Conservation (phyloP, 2,329 filamentous ascomycete genomes). For the Sordariomycetes sp. region DNA sequence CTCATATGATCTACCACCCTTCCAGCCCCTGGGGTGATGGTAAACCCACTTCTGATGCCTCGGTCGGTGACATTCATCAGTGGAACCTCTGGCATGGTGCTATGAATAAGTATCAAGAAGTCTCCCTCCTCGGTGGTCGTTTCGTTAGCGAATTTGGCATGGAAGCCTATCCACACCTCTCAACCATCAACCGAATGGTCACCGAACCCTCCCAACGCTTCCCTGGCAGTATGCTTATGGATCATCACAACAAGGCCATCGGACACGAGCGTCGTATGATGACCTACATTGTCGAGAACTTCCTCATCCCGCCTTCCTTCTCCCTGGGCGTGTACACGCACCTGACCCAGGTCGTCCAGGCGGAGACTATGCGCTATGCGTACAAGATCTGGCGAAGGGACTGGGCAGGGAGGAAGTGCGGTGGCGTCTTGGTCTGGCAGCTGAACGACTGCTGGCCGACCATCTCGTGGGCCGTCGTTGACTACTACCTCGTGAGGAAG, state of each 20-base stretch:
- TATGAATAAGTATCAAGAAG: slow-evolving; percentile 72
- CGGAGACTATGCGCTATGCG: slow-evolving; percentile 40
- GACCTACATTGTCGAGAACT: slow-evolving; percentile 69
- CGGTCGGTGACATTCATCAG: slow-evolving; percentile 71
- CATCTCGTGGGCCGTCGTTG: slow-evolving; percentile 56
- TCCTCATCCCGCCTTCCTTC: slow-evolving; percentile 31
- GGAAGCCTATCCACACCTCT: slow-evolving; percentile 58
- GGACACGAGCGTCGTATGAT: slow-evolving; percentile 68
- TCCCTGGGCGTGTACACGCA: slow-evolving; percentile 68
- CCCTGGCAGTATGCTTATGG: slow-evolving; percentile 63
- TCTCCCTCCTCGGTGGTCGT: slow-evolving; percentile 58
- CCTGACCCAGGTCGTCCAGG: slow-evolving; percentile 47
- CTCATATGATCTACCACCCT: slow-evolving; percentile 60
- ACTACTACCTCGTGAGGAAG: slow-evolving; percentile 56
- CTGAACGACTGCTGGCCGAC: slow-evolving; percentile 64
- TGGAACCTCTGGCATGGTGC: slow-evolving; percentile 63
- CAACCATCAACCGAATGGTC: slow-evolving; percentile 60
- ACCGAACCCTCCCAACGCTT: slow-evolving; percentile 39
- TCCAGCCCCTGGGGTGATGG: slow-evolving; percentile 62
- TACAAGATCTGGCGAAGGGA: slow-evolving; percentile 51
- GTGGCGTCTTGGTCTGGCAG: slow-evolving; percentile 60
- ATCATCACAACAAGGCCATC: slow-evolving; percentile 77
- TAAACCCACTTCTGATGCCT: slow-evolving; percentile 51
- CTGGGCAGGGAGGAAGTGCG: slow-evolving; percentile 54
- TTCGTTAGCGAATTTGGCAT: slow-evolving; percentile 81